Percentiles rank a stretch among this genome's conserved stretches.
These are phyloP conservation scores for Taphrina pruni DNA, from an alignment of 1,139 yeast genomes.

Conservation along the genomic window DNA sequence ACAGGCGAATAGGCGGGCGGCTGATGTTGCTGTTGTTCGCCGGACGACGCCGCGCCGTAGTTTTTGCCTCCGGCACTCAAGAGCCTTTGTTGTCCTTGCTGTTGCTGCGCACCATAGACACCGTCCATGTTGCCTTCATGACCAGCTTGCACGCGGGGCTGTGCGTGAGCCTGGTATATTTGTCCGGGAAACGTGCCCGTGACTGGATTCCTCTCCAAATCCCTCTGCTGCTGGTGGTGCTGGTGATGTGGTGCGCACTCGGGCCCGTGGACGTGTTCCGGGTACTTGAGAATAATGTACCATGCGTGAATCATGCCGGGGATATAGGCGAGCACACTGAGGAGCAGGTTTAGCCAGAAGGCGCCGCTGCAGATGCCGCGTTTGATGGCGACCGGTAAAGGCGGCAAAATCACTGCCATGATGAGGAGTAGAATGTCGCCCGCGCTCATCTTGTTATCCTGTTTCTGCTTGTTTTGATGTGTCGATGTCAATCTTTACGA, in stretches of 20 bases:
- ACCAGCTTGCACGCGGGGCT: neutral
- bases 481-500: neutral
- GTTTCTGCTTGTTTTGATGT: neutral
- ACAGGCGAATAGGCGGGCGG: conserved; percentile 30
- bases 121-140: conserved; percentile 31
- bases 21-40: neutral
- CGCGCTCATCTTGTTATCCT: conserved; percentile 13
- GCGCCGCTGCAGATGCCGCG: conserved; percentile 76
- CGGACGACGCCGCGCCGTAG: conserved; percentile 27
- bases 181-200: conserved; percentile 30
- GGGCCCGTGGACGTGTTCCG: conserved; percentile 47
- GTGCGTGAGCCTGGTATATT: conserved; percentile 17
- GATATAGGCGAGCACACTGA: conserved; percentile 76
- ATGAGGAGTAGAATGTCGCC: conserved; percentile 77
- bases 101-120: conserved; percentile 22
- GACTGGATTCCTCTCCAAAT: conserved; percentile 27
- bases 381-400: conserved; percentile 78
- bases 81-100: conserved; percentile 17
- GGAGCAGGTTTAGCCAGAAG: conserved; percentile 72
- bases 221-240: conserved; percentile 9
- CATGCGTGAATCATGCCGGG: conserved; percentile 67
- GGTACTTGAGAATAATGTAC: conserved; percentile 57
- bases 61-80: conserved; percentile 19
- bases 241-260: neutral
- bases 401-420: conserved; percentile 81